Base-by-base conservation (phyloP, 1,284 basidiomycete genomes). In the Ustilago curta region DNA sequence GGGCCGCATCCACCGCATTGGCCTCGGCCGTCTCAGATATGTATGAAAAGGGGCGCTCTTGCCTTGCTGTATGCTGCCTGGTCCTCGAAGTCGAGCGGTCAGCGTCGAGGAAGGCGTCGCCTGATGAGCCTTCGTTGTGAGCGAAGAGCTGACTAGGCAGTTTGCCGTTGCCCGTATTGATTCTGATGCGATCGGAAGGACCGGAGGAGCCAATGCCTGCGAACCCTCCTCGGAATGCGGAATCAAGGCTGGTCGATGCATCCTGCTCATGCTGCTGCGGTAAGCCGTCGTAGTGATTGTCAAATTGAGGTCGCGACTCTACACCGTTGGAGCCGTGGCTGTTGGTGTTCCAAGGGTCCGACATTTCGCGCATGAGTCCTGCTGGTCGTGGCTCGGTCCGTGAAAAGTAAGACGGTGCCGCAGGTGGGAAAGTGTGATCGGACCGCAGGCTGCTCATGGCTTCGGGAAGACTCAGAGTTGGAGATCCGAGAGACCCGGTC, bases 41-140 rank as follows among this genome's bases (percentile, higher is more conserved):
- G 59, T 75, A 75, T n/a, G 62, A 67, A 47, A 70, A 75, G 2
- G 72, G 72, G 12, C 72, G 62, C n/a, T 66, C 67, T 23, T 65
- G 66, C 18, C 57, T 43, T 8, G 61, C 39, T 6, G 45, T 29
- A 2, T 43, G 45, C 29, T 64, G 57, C 32, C 70, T 32, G n/a
- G 45, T 47, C 27, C 50, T 59, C 19, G 55, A 39, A 4, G 32
- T 23, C 18, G 37, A 9, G 19, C 43, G 52, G 9, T 47, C 45
- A 3, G 60, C 8, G 8, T 43, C 21, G 16, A 50, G 48, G 31
- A 60, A 56, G 1, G 43, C 16, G 43, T 62, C 65, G 5, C 27
- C 29, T 14, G 61, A 48, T 4, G 44, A 18, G 4, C 29, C 40
- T 29, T 68, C 60, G 19, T 39, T 44, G 45, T 68, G 70, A 8